phyloP scores from a whole-genome alignment of 768 basidiomycete species.

The Rubroboletus pulcherrimus region DNA sequence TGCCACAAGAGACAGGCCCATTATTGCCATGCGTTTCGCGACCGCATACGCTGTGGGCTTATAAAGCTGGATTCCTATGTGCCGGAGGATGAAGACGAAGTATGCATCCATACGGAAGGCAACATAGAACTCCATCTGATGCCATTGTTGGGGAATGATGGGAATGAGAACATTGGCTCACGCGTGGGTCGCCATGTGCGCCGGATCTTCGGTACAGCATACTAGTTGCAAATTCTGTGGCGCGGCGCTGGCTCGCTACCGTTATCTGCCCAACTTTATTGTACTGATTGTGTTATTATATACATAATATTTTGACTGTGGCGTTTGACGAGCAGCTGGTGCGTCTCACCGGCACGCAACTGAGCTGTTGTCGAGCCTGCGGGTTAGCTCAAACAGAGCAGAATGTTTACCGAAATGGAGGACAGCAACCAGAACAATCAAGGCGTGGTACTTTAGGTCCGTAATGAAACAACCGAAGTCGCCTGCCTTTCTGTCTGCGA shows the following conservation, averaged over 20 bases:
- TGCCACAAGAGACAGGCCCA: slow-evolving; percentile 9
- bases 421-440: background rate
- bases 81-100: slow-evolving; percentile 28
- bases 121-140: slow-evolving; percentile 21
- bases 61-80: slow-evolving; percentile 19
- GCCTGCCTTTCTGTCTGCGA: background rate
- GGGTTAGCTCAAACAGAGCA: background rate
- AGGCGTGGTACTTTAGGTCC: slow-evolving; percentile 14
- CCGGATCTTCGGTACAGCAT: slow-evolving; percentile 21
- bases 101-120: slow-evolving; percentile 29
- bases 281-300: background rate
- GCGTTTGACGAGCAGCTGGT: background rate
- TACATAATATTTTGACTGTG: background rate
- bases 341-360: slow-evolving; percentile 3
- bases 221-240: background rate
- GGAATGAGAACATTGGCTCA: slow-evolving; percentile 12
- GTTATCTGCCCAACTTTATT: background rate
- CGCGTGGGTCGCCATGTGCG: slow-evolving; percentile 29
- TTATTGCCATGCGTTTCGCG: slow-evolving; percentile 24
- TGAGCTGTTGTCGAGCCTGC: slow-evolving; percentile 5
- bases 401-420: background rate
- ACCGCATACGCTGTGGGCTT: slow-evolving; percentile 20
- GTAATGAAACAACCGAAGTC: slow-evolving; percentile 12
- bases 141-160: slow-evolving; percentile 5
- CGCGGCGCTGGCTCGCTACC: slow-evolving; percentile 18